Evolutionary conservation across 176 grass and related monocot genomes (phyloP).

Genomic region (Avena sativa): DNA sequence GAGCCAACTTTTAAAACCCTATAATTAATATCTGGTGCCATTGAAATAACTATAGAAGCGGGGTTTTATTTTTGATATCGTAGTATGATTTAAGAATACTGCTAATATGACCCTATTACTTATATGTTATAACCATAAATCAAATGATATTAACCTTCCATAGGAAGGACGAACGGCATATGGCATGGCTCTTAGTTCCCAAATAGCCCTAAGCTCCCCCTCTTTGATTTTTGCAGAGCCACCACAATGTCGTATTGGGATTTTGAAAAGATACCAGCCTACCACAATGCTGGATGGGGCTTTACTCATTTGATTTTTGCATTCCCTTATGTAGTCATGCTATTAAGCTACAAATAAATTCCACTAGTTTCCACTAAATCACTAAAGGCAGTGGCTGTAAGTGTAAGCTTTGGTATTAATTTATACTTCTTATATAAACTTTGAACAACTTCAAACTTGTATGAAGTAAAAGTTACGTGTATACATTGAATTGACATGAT

Average conservation of each 20-base stretch:
- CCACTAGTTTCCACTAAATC: conserved; percentile 28
- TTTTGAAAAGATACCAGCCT: too few relatives aligned
- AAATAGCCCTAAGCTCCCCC: background rate
- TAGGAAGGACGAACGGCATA: background rate
- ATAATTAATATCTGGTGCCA: conserved; percentile 12
- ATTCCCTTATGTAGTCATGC: background rate
- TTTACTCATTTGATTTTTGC: conserved; percentile 26
- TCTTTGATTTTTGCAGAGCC: background rate
- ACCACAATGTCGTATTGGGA: background rate
- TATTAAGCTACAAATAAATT: conserved; percentile 24
- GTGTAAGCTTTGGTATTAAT: conserved; percentile 25
- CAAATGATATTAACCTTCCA: background rate
- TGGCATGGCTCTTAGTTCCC: background rate
- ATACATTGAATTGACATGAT: conserved; percentile 16
- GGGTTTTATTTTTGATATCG: background rate
- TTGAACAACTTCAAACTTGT: conserved; percentile 1
- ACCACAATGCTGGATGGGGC: background rate
- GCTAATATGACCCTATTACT: background rate
- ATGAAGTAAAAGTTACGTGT: background rate
- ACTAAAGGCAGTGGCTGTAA: background rate
- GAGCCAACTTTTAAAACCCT: conserved; percentile 12
- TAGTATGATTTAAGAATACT: background rate
- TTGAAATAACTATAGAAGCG: background rate
- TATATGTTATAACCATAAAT: conserved; percentile 4
- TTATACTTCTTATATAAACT: conserved; percentile 26